Percentiles rank a stretch among this genome's conserved stretches.
Conservation (phyloP, 176 grass and related monocot genomes). For the Oryza meyeriana region DNA sequence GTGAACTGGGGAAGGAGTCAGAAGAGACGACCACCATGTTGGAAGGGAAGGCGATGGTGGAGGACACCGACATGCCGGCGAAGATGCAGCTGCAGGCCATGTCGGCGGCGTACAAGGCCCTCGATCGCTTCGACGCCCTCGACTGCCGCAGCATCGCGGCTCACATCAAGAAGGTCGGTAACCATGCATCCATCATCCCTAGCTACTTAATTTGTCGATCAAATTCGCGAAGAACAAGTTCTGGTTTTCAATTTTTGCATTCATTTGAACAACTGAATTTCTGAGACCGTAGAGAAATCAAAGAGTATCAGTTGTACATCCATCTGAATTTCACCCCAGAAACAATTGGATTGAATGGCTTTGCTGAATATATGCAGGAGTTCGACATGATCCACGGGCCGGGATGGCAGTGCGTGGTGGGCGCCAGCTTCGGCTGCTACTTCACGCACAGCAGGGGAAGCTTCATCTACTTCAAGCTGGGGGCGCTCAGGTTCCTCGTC, state of each 20-base stretch:
- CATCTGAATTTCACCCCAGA: no score
- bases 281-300: background rate
- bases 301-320: no score
- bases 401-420: slow-evolving; percentile 95
- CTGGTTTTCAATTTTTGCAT: background rate
- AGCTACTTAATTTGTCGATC: background rate
- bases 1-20: background rate
- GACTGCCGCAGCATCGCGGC: slow-evolving; percentile 85
- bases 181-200: background rate
- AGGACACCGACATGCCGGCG: slow-evolving; percentile 95
- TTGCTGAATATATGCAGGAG: slow-evolving; percentile 46
- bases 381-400: slow-evolving; percentile 75
- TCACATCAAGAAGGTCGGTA: slow-evolving; percentile 79
- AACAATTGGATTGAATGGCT: background rate
- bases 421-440: slow-evolving; percentile 91
- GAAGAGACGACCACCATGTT: slow-evolving; percentile 40
- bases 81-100: slow-evolving; percentile 91
- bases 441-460: slow-evolving; percentile 84
- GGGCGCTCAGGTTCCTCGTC: slow-evolving; percentile 83
- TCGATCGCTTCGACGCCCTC: slow-evolving; percentile 86
- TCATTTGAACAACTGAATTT: background rate
- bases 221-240: no score
- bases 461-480: slow-evolving; percentile 92
- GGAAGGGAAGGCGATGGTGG: slow-evolving; percentile 92
- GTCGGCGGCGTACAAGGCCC: slow-evolving; percentile 72